Conservation (phyloP, 1,284 basidiomycete genomes). For the Mycena citricolor region DNA sequence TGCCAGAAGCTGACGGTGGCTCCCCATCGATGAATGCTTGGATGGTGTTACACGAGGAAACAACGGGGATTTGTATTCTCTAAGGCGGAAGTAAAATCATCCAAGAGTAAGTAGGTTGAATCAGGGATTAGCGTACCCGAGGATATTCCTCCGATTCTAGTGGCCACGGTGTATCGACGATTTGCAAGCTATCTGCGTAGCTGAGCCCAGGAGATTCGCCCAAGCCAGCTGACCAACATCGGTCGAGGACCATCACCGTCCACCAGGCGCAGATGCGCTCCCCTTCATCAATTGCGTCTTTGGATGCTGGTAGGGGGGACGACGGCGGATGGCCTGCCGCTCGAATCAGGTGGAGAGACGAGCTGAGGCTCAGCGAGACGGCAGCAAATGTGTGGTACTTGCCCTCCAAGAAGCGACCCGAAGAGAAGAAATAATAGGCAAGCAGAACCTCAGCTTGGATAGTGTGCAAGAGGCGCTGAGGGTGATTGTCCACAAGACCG, state of each 20-base stretch:
- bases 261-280: constrained; percentile 61
- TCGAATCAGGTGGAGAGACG: constrained; percentile 42
- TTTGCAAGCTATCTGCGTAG: constrained; percentile 32
- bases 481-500: constrained; percentile 38
- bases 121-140: constrained; percentile 32
- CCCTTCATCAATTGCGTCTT: constrained; percentile 47
- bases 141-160: constrained; percentile 45
- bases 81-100: too few relatives aligned
- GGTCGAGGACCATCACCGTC: constrained; percentile 52
- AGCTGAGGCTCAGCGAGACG: constrained; percentile 40
- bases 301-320: constrained; percentile 24
- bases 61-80: neutral
- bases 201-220: constrained; percentile 26
- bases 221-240: constrained; percentile 47
- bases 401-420: constrained; percentile 43
- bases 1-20: constrained; percentile 1
- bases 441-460: constrained; percentile 59
- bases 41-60: constrained; percentile 21
- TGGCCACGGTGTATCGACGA: constrained; percentile 58
- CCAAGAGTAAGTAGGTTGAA: neutral
- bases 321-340: constrained; percentile 28
- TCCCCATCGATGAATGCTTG: constrained; percentile 7
- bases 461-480: constrained; percentile 48
- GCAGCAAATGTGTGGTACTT: constrained; percentile 45
- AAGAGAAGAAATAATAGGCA: constrained; percentile 52